These are phyloP conservation scores for Aspergillus diversus DNA, from an alignment of 495 filamentous ascomycete genomes.

Conservation along the genomic window DNA sequence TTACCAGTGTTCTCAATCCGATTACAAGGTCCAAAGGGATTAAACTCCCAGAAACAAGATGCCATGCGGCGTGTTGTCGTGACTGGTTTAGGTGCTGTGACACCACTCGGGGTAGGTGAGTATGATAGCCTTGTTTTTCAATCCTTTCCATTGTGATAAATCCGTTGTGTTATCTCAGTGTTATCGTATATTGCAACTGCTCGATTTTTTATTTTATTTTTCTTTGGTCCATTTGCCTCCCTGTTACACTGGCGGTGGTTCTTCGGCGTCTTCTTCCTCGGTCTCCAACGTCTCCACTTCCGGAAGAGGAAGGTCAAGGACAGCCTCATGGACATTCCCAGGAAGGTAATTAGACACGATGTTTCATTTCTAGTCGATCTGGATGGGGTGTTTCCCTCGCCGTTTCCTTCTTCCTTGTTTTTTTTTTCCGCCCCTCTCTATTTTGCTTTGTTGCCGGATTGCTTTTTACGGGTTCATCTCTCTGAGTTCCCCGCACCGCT, in stretches of 20 bases:
- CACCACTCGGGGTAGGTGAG: constrained; percentile 82
- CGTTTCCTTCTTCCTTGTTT: constrained; percentile 1
- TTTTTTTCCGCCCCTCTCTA: neutral
- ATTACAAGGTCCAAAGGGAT: neutral
- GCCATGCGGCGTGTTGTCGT: constrained; percentile 93
- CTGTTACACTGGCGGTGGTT: constrained; percentile 1
- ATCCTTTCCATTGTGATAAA: neutral
- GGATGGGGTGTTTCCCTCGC: neutral
- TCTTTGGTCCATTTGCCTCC: neutral
- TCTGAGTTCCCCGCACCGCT: neutral
- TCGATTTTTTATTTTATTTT: neutral
- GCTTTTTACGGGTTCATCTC: neutral
- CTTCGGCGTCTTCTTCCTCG: constrained; percentile 11
- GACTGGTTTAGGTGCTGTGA: constrained; percentile 90
- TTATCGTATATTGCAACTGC: neutral
- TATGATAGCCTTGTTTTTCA: constrained; percentile 10
- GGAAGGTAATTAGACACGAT: constrained; percentile 27
- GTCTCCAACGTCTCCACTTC: constrained; percentile 28
- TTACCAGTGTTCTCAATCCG: neutral
- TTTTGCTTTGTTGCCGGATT: constrained; percentile 8
- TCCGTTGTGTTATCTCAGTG: neutral
- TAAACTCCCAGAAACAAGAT: constrained; percentile 31
- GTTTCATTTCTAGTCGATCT: neutral
- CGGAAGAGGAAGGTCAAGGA: constrained; percentile 29
- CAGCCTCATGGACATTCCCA: constrained; percentile 16